These are phyloP conservation scores for Phallus indusiatus DNA, from an alignment of 768 basidiomycete genomes.

Conservation along the genomic window DNA sequence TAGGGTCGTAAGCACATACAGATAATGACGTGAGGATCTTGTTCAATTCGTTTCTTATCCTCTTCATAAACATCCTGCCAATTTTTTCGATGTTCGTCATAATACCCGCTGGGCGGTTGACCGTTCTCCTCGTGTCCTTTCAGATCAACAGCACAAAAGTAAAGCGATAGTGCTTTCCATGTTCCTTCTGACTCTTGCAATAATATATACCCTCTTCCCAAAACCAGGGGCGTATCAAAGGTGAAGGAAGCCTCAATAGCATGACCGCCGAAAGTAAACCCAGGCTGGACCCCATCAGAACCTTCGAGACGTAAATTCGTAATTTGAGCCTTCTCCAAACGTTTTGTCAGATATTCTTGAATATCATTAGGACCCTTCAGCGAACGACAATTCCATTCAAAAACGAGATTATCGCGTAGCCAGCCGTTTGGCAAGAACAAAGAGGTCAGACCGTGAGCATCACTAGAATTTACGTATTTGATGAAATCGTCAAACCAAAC, in stretches of 20 bases:
- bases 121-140: slow-evolving; percentile 16
- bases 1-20: slow-evolving; percentile 6
- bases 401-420: slow-evolving; percentile 18
- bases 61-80: slow-evolving; percentile 14
- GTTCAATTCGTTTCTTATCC: slow-evolving; percentile 9
- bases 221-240: slow-evolving; percentile 11
- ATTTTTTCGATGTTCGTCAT: slow-evolving; percentile 11
- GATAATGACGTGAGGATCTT: slow-evolving; percentile 16
- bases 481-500: slow-evolving; percentile 24
- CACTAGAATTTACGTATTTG: slow-evolving; percentile 12
- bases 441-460: slow-evolving; percentile 17
- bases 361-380: slow-evolving; percentile 15
- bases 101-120: slow-evolving; percentile 5
- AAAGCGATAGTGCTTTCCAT: slow-evolving; percentile 17
- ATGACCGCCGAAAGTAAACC: background rate
- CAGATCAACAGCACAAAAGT: slow-evolving; percentile 14
- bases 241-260: slow-evolving; percentile 16
- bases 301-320: slow-evolving; percentile 13
- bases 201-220: slow-evolving; percentile 14
- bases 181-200: background rate
- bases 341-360: slow-evolving; percentile 8
- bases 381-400: slow-evolving; percentile 18
- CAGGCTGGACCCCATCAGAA: background rate
- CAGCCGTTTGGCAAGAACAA: slow-evolving; percentile 28
- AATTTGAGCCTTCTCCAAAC: slow-evolving; percentile 9